Evolutionary conservation across 768 basidiomycete species (phyloP).

Genomic region (Auriscalpium microsporum): DNA sequence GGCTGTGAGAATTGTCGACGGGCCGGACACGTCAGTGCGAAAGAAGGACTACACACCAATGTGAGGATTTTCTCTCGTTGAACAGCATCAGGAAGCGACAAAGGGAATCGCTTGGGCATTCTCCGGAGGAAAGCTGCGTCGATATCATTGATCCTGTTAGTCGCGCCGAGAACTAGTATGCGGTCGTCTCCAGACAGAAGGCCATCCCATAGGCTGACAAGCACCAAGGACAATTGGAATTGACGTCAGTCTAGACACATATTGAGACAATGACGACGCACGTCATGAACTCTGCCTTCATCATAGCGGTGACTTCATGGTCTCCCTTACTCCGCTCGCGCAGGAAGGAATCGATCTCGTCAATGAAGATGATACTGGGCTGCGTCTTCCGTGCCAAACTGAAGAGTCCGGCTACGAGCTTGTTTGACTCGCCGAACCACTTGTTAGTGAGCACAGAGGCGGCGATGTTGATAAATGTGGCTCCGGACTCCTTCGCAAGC

Average conservation of each 20-base stretch:
- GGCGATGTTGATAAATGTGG: conserved; percentile 89
- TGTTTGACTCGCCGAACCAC: conserved; percentile 89
- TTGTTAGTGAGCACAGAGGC: conserved; percentile 69
- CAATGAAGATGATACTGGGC: conserved; percentile 96
- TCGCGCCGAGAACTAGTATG: conserved; percentile 89
- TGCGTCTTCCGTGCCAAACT: conserved; percentile 89
- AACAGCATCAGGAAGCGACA: conserved; percentile 66
- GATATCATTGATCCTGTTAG: conserved; percentile 90
- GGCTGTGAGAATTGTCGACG: not conserved
- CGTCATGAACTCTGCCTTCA: conserved; percentile 97
- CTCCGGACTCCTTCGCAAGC: conserved; percentile 92
- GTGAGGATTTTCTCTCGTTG: conserved; percentile 81
- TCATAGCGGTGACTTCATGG: conserved; percentile 98
- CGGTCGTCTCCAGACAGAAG: conserved; percentile 71
- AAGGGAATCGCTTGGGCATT: conserved; percentile 96
- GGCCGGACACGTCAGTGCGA: not conserved
- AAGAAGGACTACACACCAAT: conserved; percentile 40
- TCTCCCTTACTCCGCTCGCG: conserved; percentile 81
- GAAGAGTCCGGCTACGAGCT: conserved; percentile 91
- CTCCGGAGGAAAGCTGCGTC: conserved; percentile 81
- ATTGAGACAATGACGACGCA: conserved; percentile 28
- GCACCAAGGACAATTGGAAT: not conserved
- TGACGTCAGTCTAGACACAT: conserved; percentile 1
- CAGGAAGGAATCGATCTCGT: conserved; percentile 95
- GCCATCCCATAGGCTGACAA: conserved; percentile 85